Conservation (phyloP, 169 alveolate genomes). For the Cryptosporidium felis region DNA sequence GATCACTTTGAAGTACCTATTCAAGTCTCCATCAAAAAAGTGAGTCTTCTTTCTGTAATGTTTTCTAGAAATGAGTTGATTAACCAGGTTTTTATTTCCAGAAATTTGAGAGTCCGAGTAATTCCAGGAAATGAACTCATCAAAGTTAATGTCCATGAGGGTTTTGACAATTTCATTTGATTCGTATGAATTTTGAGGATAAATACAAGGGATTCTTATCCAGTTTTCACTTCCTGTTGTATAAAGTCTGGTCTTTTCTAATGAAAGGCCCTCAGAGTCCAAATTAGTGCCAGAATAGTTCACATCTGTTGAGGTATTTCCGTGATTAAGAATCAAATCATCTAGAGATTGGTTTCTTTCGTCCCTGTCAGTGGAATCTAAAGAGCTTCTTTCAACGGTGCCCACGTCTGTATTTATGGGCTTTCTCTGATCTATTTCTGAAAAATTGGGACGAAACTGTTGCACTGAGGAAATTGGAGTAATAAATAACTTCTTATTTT, state of each 20-base stretch:
- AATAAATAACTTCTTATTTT: conserved; percentile 46
- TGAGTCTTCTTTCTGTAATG: conserved; percentile 39
- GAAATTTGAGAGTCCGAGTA: conserved; percentile 8
- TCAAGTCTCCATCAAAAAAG: conserved; percentile 2
- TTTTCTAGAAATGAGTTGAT: conserved; percentile 13
- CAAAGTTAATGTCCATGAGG: conserved; percentile 29
- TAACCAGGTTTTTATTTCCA: neutral
- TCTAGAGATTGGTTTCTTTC: conserved; percentile 46
- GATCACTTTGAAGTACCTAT: conserved; percentile 7
- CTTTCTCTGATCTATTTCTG: conserved; percentile 21
- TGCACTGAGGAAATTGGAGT: conserved; percentile 62
- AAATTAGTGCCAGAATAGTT: neutral
- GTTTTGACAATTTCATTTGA: conserved; percentile 20
- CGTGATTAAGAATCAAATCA: conserved; percentile 32
- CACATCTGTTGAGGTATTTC: neutral
- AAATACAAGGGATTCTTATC: conserved; percentile 64
- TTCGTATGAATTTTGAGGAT: conserved; percentile 36
- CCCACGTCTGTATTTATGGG: conserved; percentile 19
- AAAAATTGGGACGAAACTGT: conserved; percentile 67
- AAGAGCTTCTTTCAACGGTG: conserved; percentile 20
- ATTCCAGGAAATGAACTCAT: conserved; percentile 57
- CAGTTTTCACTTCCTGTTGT: conserved; percentile 65
- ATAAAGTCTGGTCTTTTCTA: conserved; percentile 8
- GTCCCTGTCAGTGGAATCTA: conserved; percentile 3
- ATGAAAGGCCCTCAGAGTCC: neutral